phyloP scores from a whole-genome alignment of 73 alveolate species.

The Stentor coeruleus region DNA sequence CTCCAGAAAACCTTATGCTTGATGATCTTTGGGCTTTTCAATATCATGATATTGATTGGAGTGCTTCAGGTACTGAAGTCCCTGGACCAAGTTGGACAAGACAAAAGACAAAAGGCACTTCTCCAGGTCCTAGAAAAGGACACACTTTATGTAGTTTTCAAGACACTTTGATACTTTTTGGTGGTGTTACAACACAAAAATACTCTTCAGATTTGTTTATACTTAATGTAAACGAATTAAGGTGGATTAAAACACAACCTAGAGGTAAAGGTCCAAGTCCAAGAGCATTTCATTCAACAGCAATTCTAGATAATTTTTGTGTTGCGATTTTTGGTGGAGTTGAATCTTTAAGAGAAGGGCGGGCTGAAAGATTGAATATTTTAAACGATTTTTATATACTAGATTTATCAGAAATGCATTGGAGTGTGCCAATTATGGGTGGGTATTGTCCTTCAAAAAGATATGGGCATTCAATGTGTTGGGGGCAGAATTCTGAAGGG shows the following conservation, averaged over 20 bases:
- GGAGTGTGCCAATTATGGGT: slow-evolving; percentile 26
- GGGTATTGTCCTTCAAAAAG: slow-evolving; percentile 21
- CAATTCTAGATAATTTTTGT: slow-evolving; percentile 20
- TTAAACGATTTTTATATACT: slow-evolving; percentile 13
- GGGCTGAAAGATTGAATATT: slow-evolving; percentile 21
- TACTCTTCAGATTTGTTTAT: slow-evolving; percentile 24
- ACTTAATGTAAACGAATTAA: not conserved
- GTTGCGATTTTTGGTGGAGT: slow-evolving; percentile 29
- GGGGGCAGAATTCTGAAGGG: slow-evolving; percentile 12
- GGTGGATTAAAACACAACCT: slow-evolving; percentile 10
- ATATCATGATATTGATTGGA: not conserved
- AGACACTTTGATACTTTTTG: slow-evolving; percentile 4
- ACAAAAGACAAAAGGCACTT: slow-evolving; percentile 26
- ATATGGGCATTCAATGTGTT: slow-evolving; percentile 23
- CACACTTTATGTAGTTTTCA: not conserved
- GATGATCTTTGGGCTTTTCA: slow-evolving; percentile 21
- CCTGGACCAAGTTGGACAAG: slow-evolving; percentile 15
- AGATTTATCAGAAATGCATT: slow-evolving; percentile 25
- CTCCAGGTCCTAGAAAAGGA: slow-evolving; percentile 26
- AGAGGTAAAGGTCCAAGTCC: slow-evolving; percentile 33
- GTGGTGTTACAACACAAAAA: slow-evolving; percentile 12
- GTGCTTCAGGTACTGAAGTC: slow-evolving; percentile 24
- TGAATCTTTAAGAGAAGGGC: slow-evolving; percentile 22
- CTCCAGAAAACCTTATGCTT: slow-evolving; percentile 26
- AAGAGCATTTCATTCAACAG: slow-evolving; percentile 28